Conservation (phyloP, 345 rosid species). For the Acer campestre region DNA sequence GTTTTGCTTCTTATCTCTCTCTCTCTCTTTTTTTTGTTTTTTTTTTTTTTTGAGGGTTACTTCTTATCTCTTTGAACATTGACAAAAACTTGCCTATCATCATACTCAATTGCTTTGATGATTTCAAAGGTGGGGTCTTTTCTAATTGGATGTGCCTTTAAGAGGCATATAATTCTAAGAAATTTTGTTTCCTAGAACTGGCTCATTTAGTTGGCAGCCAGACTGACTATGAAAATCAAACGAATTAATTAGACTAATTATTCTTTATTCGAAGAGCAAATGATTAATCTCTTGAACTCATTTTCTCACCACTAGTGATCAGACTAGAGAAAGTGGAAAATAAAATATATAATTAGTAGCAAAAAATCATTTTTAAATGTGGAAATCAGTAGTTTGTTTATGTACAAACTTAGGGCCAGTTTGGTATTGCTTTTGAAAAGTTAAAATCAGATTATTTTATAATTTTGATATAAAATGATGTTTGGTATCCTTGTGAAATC, state of each 20-base stretch:
- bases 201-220: slow-evolving; percentile 14
- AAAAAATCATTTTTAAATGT: not conserved
- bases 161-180: not conserved
- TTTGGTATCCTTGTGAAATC: too few relatives aligned
- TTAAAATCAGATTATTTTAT: too few relatives aligned
- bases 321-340: not conserved
- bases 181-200: slow-evolving; percentile 27
- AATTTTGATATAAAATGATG: too few relatives aligned
- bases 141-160: not conserved
- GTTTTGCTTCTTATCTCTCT: not conserved
- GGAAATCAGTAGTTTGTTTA: too few relatives aligned
- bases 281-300: slow-evolving; percentile 10
- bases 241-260: not conserved
- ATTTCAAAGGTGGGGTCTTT: slow-evolving; percentile 23
- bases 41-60: too few relatives aligned
- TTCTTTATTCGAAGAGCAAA: not conserved
- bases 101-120: not conserved
- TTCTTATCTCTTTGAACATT: slow-evolving; percentile 8
- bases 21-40: too few relatives aligned
- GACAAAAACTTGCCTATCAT: not conserved
- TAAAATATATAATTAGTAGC: not conserved
- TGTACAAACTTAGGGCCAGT: not conserved
- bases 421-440: too few relatives aligned
- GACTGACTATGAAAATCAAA: slow-evolving; percentile 11
- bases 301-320: not conserved